Percentiles rank a stretch among this genome's conserved stretches.
Evolutionary conservation across 2,329 filamentous ascomycete species (phyloP).

Genomic region (Penicillium sp.): DNA sequence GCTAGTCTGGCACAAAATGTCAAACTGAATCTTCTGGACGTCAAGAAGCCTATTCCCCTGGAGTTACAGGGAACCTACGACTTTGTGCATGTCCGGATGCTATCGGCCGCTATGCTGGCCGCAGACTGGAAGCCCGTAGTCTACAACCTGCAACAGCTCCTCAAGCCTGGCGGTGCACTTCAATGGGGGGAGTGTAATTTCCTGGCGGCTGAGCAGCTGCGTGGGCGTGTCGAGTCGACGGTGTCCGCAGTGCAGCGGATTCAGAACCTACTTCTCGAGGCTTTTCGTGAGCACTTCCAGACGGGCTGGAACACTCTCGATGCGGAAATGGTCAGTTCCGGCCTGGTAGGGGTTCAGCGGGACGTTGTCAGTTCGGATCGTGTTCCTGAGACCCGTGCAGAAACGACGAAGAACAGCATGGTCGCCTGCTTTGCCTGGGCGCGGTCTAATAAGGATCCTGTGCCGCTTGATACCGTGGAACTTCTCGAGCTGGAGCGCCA

Average conservation of each 20-base stretch:
- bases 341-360: not conserved
- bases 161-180: constrained; percentile 16
- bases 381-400: not conserved
- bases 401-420: constrained; percentile 1
- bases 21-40: not conserved
- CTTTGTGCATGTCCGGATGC: not conserved
- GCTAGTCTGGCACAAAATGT: not conserved
- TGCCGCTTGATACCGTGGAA: not conserved
- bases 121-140: not conserved
- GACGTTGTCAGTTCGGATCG: constrained; percentile 7
- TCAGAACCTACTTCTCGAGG: not conserved
- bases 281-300: not conserved
- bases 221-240: not conserved
- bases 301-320: not conserved
- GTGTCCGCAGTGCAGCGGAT: not conserved
- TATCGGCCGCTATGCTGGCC: not conserved
- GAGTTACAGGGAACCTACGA: not conserved
- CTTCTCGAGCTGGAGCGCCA: constrained; percentile 9
- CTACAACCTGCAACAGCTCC: constrained; percentile 7
- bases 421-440: not conserved
- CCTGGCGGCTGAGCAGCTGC: not conserved
- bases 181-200: constrained; percentile 18
- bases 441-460: not conserved
- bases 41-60: not conserved
- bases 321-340: not conserved